A percentile compares a stretch with the other conserved stretches of the same genome.
Conservation (phyloP, 2,329 filamentous ascomycete species). For the Alternaria arbusti region DNA sequence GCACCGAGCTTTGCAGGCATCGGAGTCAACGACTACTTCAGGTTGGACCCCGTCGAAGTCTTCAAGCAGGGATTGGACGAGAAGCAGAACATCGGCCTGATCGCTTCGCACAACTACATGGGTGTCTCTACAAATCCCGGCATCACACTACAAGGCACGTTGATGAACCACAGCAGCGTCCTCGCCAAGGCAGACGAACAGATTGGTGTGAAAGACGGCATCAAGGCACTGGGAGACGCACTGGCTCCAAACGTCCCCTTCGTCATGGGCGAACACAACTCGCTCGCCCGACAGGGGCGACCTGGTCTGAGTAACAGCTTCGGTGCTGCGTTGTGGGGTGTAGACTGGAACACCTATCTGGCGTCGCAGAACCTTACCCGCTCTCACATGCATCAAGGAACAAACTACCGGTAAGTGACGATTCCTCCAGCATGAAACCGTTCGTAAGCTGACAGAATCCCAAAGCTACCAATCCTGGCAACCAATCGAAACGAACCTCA, state of each 20-base stretch:
- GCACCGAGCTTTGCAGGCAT: constrained; percentile 8
- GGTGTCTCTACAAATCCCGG: constrained; percentile 63
- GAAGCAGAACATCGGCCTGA: constrained; percentile 56
- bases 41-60: neutral
- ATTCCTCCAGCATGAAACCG: neutral
- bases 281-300: constrained; percentile 66
- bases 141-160: constrained; percentile 66
- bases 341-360: constrained; percentile 67
- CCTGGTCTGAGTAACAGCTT: constrained; percentile 70
- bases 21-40: neutral
- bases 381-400: constrained; percentile 70
- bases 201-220: constrained; percentile 55
- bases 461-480: constrained; percentile 58
- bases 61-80: neutral
- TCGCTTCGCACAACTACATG: constrained; percentile 69
- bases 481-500: constrained; percentile 58
- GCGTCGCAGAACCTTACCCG: constrained; percentile 63
- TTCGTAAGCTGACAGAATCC: neutral
- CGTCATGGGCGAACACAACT: constrained; percentile 68
- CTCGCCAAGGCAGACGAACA: constrained; percentile 22
- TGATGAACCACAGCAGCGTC: constrained; percentile 68
- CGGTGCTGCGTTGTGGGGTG: constrained; percentile 69
- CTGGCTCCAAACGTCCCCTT: constrained; percentile 53
- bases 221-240: constrained; percentile 51
- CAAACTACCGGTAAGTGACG: constrained; percentile 63